A percentile compares a stretch with the other conserved stretches of the same genome.
Conservation (phyloP, 768 basidiomycete species). For the Guyanaporus albipodus region DNA sequence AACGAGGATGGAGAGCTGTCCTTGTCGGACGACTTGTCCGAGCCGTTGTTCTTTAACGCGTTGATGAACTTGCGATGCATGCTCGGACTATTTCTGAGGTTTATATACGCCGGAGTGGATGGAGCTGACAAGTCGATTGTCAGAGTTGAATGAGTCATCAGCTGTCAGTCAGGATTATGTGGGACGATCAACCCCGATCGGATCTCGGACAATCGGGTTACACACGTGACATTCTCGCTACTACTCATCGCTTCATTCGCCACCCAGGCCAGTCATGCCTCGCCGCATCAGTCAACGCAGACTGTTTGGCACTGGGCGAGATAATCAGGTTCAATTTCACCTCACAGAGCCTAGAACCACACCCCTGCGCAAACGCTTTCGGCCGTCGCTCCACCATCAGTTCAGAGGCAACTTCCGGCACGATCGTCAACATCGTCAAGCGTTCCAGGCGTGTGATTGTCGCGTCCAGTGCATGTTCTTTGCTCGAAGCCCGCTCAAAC, state of each 20-base stretch:
- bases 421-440: not conserved
- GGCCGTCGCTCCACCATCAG: slow-evolving; percentile 8
- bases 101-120: no score
- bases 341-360: not conserved
- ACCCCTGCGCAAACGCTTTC: not conserved
- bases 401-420: not conserved
- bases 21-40: not conserved
- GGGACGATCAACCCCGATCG: not conserved
- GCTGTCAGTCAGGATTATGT: not conserved
- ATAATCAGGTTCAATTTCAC: not conserved
- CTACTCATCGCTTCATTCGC: not conserved
- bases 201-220: not conserved
- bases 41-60: not conserved
- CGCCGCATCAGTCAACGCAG: not conserved
- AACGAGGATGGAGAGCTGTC: not conserved
- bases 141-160: slow-evolving; percentile 1
- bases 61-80: slow-evolving; percentile 4
- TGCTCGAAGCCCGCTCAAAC: not conserved
- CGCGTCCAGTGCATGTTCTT: slow-evolving; percentile 8
- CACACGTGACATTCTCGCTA: no score
- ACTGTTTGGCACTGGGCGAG: no score
- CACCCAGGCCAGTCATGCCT: slow-evolving; percentile 4
- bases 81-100: no score
- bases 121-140: not conserved
- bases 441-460: slow-evolving; percentile 2